Percentiles rank a stretch among this genome's conserved stretches.
phyloP scores from a whole-genome alignment of 192 early-diverging fungal genomes.

The Geranomyces variabilis region DNA sequence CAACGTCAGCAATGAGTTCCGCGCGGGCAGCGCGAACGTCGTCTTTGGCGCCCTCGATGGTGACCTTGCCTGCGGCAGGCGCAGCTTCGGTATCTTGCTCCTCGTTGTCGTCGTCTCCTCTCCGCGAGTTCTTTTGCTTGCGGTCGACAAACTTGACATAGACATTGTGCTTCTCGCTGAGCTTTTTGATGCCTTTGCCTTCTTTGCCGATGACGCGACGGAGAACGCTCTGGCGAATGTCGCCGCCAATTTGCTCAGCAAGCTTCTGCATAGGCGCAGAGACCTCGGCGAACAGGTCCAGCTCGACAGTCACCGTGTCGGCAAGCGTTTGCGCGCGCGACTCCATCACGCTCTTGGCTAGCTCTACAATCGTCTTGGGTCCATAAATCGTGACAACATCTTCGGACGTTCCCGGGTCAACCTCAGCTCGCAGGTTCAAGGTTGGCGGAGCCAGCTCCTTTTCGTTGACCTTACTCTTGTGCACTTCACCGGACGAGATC shows the following conservation, averaged over 20 bases:
- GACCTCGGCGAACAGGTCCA: slow-evolving; percentile 68
- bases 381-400: slow-evolving; percentile 51
- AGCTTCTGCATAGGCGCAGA: slow-evolving; percentile 60
- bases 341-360: slow-evolving; percentile 43
- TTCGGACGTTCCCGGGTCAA: slow-evolving; percentile 28
- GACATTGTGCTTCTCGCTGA: slow-evolving; percentile 78
- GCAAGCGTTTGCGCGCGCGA: slow-evolving; percentile 49
- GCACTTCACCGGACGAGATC: slow-evolving; percentile 34
- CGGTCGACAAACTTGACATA: slow-evolving; percentile 61
- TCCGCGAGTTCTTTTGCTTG: slow-evolving; percentile 48
- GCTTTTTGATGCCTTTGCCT: slow-evolving; percentile 77
- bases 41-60: slow-evolving; percentile 81
- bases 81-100: slow-evolving; percentile 1
- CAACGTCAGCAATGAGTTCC: slow-evolving; percentile 81
- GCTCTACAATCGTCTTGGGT: slow-evolving; percentile 53
- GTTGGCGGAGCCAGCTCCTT: slow-evolving; percentile 29
- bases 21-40: slow-evolving; percentile 77
- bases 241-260: slow-evolving; percentile 34
- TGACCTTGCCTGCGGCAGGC: slow-evolving; percentile 56
- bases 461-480: slow-evolving; percentile 33
- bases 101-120: slow-evolving; percentile 47
- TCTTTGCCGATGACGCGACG: slow-evolving; percentile 82
- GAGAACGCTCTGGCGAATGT: slow-evolving; percentile 43
- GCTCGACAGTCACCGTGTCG: slow-evolving; percentile 70
- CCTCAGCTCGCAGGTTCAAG: slow-evolving; percentile 39